Base-by-base conservation (phyloP, 495 filamentous ascomycete genomes). In the Penicillium ucsense region DNA sequence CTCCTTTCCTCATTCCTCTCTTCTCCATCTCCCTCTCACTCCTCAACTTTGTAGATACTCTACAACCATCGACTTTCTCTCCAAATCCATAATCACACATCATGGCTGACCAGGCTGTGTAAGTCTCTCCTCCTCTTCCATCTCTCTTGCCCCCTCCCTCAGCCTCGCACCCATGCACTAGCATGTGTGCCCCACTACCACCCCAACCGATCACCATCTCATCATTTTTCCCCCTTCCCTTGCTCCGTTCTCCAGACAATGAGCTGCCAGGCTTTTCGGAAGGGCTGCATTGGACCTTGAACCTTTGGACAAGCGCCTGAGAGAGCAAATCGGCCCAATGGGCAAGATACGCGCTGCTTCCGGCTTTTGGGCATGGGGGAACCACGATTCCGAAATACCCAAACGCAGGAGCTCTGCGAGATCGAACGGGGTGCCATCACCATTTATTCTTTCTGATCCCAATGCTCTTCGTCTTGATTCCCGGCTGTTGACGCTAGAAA, bases 21-120 rank as follows among this genome's bases (percentile, higher is more conserved):
- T 39, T 46, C 47, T 50, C 43, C 31, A 44, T 50, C 51, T 39
- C 41, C 41, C 52, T 47, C 38, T 20, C 20, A 20, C 44, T 46
- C 42, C 50, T 37, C 12, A 42, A 44, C 43, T 43, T 38, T 52
- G 38, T 55, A 50, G 45, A 59, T 59, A 56, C 33, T 47, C 52
- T 49, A 50, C 39, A 52, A 51, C 36, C 48, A 47, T 45, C 47
- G 1, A 20, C 53, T 56, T 53, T n/a, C 36, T 35, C 31, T 37
- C 47, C 50, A 43, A n/a, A 43, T 43, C 27, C 53, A 55, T 57
- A 54, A 50, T 41, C 30, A 20, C 46, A 50, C 51, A 62, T 55
- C 46, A 62, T 66, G 59, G 59, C 64, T 64, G 62, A 72, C 50
- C 64, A 78, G 51, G 78, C 76, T 73, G 70, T 78, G 78, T 81